phyloP scores from a whole-genome alignment of 352 stramenopile genomes.

The Globisporangium splendens region DNA sequence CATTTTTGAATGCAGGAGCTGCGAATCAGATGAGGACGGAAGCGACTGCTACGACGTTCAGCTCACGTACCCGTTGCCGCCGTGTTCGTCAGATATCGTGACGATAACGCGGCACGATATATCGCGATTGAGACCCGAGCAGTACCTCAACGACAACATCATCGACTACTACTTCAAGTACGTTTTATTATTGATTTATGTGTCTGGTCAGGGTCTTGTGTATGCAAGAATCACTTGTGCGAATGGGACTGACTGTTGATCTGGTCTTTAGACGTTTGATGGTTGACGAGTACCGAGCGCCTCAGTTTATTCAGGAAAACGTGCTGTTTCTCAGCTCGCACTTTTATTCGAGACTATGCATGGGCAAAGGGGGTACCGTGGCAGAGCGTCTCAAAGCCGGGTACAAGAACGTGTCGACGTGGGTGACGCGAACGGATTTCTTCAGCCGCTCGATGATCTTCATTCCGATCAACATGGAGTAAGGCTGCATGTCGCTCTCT shows the following conservation, averaged over 20 bases:
- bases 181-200: slow-evolving; percentile 15
- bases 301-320: slow-evolving; percentile 47
- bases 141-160: slow-evolving; percentile 92
- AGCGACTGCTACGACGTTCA: slow-evolving; percentile 29
- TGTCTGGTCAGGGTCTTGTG: slow-evolving; percentile 1
- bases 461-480: slow-evolving; percentile 88
- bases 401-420: slow-evolving; percentile 79
- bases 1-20: slow-evolving; percentile 2
- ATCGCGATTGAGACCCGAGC: slow-evolving; percentile 46
- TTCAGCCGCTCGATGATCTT: slow-evolving; percentile 78
- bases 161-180: slow-evolving; percentile 92
- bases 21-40: slow-evolving; percentile 31
- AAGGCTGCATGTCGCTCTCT: slow-evolving; percentile 11
- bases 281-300: slow-evolving; percentile 34
- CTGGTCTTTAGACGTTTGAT: slow-evolving; percentile 43
- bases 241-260: slow-evolving; percentile 1
- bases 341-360: slow-evolving; percentile 66
- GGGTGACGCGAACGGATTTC: slow-evolving; percentile 58
- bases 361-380: slow-evolving; percentile 30
- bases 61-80: slow-evolving; percentile 71
- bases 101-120: slow-evolving; percentile 69
- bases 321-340: slow-evolving; percentile 78
- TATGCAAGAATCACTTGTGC: background rate
- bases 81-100: slow-evolving; percentile 68
- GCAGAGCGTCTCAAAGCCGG: slow-evolving; percentile 44